Percentiles rank a stretch among this genome's conserved stretches.
phyloP scores from a whole-genome alignment of 2,329 filamentous ascomycete genomes.

The Sarocladium brachiariae region DNA sequence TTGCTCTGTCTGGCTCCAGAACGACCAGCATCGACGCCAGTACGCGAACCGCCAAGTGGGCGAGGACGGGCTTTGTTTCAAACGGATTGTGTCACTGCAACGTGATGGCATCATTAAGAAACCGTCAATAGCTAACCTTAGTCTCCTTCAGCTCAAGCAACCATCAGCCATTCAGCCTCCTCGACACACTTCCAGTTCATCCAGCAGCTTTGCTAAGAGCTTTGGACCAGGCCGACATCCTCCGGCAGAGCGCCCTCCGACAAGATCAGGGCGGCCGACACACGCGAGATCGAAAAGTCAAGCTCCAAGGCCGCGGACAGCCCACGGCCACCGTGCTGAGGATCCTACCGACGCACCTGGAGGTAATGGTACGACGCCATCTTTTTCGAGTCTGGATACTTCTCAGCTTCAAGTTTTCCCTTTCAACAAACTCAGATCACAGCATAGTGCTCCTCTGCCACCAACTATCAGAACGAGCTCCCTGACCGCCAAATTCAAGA shows the following conservation, averaged over 20 bases:
- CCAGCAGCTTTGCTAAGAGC: slow-evolving; percentile 49
- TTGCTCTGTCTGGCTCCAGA: neutral
- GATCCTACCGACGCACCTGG: slow-evolving; percentile 28
- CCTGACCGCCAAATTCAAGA: slow-evolving; percentile 30
- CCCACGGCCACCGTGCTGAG: slow-evolving; percentile 33
- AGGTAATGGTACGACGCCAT: slow-evolving; percentile 29
- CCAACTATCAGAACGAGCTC: slow-evolving; percentile 37
- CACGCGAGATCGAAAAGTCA: slow-evolving; percentile 37
- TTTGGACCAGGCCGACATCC: slow-evolving; percentile 47
- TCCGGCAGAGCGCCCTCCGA: slow-evolving; percentile 41
- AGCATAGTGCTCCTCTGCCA: slow-evolving; percentile 17
- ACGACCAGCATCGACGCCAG: neutral
- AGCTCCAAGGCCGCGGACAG: slow-evolving; percentile 29
- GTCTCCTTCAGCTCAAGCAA: slow-evolving; percentile 25
- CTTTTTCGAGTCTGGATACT: slow-evolving; percentile 10
- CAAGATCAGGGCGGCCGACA: slow-evolving; percentile 40
- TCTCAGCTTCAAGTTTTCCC: slow-evolving; percentile 15
- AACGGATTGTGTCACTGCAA: neutral
- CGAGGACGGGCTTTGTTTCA: slow-evolving; percentile 10
- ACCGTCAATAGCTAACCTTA: slow-evolving; percentile 13
- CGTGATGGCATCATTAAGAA: neutral
- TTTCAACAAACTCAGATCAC: slow-evolving; percentile 19
- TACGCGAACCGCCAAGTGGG: neutral
- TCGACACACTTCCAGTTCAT: slow-evolving; percentile 30
- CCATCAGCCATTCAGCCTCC: slow-evolving; percentile 26